phyloP scores from a whole-genome alignment of 768 basidiomycete genomes.

The Boletus vermiculosoides region DNA sequence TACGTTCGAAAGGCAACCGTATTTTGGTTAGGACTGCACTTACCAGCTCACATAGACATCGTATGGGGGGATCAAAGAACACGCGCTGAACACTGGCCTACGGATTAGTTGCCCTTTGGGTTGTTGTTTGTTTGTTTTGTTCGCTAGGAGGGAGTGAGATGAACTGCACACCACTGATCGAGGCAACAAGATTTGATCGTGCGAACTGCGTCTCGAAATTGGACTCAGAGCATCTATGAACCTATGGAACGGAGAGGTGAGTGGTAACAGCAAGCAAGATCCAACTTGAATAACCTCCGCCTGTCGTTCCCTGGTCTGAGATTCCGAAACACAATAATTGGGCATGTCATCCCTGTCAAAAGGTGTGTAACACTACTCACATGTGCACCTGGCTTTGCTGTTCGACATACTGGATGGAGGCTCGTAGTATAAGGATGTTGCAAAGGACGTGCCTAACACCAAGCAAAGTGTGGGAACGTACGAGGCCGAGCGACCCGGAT shows the following conservation, averaged over 20 bases:
- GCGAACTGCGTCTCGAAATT: neutral
- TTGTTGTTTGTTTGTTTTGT: neutral
- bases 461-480: too few relatives aligned
- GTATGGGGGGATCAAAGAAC: too few relatives aligned
- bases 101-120: neutral
- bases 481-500: too few relatives aligned
- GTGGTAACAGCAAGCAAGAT: neutral
- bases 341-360: neutral
- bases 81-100: neutral
- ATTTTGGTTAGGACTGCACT: conserved; percentile 8
- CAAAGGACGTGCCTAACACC: too few relatives aligned
- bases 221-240: neutral
- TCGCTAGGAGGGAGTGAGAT: neutral
- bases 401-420: neutral
- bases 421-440: neutral
- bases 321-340: neutral
- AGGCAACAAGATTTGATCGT: neutral
- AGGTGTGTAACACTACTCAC: too few relatives aligned
- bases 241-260: neutral
- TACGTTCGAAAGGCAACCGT: conserved; percentile 14
- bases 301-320: too few relatives aligned
- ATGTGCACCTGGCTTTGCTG: neutral
- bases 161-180: neutral
- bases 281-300: neutral
- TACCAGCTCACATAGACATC: neutral